phyloP scores from a whole-genome alignment of 139 green algal genomes.

The Chlorella sp. region DNA sequence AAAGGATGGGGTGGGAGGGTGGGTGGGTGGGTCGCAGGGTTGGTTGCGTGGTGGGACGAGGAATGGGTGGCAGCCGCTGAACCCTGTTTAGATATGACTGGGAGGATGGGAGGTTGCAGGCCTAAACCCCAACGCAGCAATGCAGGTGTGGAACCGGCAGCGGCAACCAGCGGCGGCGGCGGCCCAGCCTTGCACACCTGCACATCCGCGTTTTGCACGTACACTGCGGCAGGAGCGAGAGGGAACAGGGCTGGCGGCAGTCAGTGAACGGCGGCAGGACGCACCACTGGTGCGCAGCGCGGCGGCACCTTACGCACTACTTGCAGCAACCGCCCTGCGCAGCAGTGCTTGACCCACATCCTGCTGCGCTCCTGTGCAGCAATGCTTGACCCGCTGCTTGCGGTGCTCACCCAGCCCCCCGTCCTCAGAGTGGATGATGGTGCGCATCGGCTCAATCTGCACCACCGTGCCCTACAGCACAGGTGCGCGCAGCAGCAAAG shows the following conservation, averaged over 20 bases:
- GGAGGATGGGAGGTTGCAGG: too few species aligned
- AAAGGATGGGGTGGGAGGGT: too few species aligned
- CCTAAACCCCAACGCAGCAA: too few species aligned
- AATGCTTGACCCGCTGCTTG: too few species aligned
- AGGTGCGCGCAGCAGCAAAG: not conserved
- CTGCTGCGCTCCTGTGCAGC: not conserved
- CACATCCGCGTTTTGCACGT: slow-evolving; percentile 4
- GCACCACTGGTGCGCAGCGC: too few species aligned
- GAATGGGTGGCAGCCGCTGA: too few species aligned
- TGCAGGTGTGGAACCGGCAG: too few species aligned
- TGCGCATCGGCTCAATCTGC: slow-evolving; percentile 41
- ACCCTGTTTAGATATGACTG: too few species aligned
- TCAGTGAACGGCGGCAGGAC: not conserved
- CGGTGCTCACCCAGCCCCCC: not conserved
- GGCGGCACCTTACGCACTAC: not conserved
- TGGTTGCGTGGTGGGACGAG: too few species aligned
- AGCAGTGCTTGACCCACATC: not conserved
- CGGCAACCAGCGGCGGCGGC: too few species aligned
- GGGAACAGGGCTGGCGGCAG: not conserved
- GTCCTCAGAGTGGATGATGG: slow-evolving; percentile 27
- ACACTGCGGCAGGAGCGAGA: not conserved
- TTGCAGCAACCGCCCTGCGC: not conserved
- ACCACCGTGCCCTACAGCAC: slow-evolving; percentile 21
- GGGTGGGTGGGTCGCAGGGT: too few species aligned
- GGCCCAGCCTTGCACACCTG: too few species aligned